These are phyloP conservation scores for Graphilbum fragrans DNA, from an alignment of 2,329 filamentous ascomycete species.

Conservation along the genomic window DNA sequence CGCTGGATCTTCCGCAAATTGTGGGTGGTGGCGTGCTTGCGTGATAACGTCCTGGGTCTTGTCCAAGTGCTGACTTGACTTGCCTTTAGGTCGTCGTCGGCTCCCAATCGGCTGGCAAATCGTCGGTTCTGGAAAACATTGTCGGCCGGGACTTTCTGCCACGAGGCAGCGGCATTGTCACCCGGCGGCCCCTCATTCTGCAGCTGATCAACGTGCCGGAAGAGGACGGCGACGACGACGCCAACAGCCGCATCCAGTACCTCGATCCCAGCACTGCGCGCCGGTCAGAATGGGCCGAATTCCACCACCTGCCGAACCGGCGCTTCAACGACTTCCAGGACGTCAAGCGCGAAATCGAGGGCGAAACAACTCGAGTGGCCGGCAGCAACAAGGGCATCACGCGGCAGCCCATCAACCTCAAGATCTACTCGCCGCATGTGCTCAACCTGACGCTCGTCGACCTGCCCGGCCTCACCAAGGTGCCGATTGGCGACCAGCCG, in stretches of 20 bases:
- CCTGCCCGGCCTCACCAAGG: slow-evolving; percentile 89
- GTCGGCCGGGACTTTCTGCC: slow-evolving; percentile 95
- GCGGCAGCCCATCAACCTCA: slow-evolving; percentile 89
- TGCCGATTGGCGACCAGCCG: slow-evolving; percentile 25
- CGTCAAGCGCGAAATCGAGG: slow-evolving; percentile 93
- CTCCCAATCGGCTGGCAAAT: slow-evolving; percentile 96
- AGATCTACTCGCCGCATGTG: slow-evolving; percentile 97
- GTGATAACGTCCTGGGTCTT: too few relatives aligned
- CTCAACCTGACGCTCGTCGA: slow-evolving; percentile 94
- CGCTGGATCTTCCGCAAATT: slow-evolving; percentile 93
- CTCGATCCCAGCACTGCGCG: slow-evolving; percentile 60
- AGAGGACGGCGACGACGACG: slow-evolving; percentile 42
- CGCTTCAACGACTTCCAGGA: slow-evolving; percentile 98
- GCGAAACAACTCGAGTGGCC: slow-evolving; percentile 93
- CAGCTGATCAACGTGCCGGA: slow-evolving; percentile 95
- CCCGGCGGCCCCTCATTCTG: slow-evolving; percentile 82
- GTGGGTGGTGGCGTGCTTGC: slow-evolving; percentile 39
- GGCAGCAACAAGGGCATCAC: slow-evolving; percentile 95
- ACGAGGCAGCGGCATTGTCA: slow-evolving; percentile 92
- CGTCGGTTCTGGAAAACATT: slow-evolving; percentile 96
- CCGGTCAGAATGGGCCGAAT: slow-evolving; percentile 77
- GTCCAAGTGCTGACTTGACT: slow-evolving; percentile 8
- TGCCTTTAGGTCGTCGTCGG: slow-evolving; percentile 77
- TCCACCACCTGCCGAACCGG: slow-evolving; percentile 91
- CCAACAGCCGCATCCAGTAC: slow-evolving; percentile 46